These are phyloP conservation scores for Lippia alba DNA, from an alignment of 305 asterid genomes.

Conservation along the genomic window DNA sequence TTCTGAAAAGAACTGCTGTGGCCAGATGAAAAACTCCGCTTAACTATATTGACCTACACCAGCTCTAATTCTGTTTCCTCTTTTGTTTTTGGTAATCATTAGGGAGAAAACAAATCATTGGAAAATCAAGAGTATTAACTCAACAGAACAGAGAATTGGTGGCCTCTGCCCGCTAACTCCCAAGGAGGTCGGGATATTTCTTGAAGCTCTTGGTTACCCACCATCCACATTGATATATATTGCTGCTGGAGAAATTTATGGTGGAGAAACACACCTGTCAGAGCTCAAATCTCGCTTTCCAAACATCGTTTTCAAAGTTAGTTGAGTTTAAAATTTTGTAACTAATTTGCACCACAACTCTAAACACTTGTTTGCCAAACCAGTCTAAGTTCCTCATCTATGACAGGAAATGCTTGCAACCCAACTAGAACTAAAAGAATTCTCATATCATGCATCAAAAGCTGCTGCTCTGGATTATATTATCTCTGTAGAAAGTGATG, in stretches of 20 bases:
- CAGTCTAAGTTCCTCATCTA: constrained; percentile 35
- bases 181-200: constrained; percentile 90
- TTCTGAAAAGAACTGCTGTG: constrained; percentile 15
- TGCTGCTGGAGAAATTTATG: constrained; percentile 96
- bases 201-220: constrained; percentile 85
- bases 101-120: constrained; percentile 90
- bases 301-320: constrained; percentile 75
- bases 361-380: constrained; percentile 16
- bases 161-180: constrained; percentile 97
- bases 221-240: constrained; percentile 76
- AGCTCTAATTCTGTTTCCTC: constrained; percentile 26
- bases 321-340: constrained; percentile 33
- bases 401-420: constrained; percentile 91
- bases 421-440: constrained; percentile 63
- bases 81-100: constrained; percentile 30
- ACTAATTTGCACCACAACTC: constrained; percentile 23
- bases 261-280: constrained; percentile 74
- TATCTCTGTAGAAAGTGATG: constrained; percentile 80
- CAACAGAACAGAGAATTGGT: constrained; percentile 83
- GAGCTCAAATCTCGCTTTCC: constrained; percentile 90
- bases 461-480: constrained; percentile 94
- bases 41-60: constrained; percentile 18
- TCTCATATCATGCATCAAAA: constrained; percentile 83
- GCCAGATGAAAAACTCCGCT: constrained; percentile 13
- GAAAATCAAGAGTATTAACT: constrained; percentile 83